Evolutionary conservation across 2,329 filamentous ascomycete species (phyloP).

Genomic region (Monilinia fructigena): DNA sequence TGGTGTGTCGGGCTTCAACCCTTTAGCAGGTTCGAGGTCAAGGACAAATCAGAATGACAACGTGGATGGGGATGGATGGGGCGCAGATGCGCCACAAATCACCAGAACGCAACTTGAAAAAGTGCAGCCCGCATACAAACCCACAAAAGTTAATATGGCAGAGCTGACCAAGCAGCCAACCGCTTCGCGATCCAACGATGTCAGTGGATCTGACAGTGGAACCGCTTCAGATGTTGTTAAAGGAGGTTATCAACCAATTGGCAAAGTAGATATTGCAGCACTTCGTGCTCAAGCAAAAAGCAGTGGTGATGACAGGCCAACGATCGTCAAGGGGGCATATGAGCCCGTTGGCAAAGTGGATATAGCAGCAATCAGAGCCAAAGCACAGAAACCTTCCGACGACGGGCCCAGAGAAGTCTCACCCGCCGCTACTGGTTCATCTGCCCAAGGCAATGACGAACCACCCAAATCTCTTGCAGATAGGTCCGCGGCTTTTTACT

Average conservation of each 20-base stretch:
- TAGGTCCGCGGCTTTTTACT: conserved; percentile 72
- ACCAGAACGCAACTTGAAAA: conserved; percentile 86
- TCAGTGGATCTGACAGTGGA: conserved; percentile 48
- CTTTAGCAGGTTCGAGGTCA: conserved; percentile 64
- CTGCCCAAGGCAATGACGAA: conserved; percentile 44
- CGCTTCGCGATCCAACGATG: conserved; percentile 58
- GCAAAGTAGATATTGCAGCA: conserved; percentile 95
- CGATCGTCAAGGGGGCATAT: conserved; percentile 86
- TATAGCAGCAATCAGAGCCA: conserved; percentile 87
- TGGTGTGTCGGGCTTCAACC: conserved; percentile 58
- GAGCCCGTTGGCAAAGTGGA: conserved; percentile 96
- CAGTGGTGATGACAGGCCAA: conserved; percentile 73
- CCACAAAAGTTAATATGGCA: conserved; percentile 91
- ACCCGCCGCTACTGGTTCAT: conserved; percentile 44
- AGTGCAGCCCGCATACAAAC: conserved; percentile 88
- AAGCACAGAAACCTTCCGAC: conserved; percentile 63
- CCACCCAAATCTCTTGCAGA: conserved; percentile 68
- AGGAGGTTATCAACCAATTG: conserved; percentile 88
- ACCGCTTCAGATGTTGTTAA: conserved; percentile 64
- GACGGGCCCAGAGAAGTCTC: conserved; percentile 43
- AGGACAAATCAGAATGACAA: conserved; percentile 52
- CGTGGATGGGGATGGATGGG: conserved; percentile 88
- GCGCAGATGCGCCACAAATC: conserved; percentile 86
- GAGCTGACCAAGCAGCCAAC: conserved; percentile 70
- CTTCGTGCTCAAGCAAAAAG: conserved; percentile 74